A percentile compares a stretch with the other conserved stretches of the same genome.
Evolutionary conservation across 257 asterid species (phyloP).

Genomic region (Fraxinus quadrangulata): DNA sequence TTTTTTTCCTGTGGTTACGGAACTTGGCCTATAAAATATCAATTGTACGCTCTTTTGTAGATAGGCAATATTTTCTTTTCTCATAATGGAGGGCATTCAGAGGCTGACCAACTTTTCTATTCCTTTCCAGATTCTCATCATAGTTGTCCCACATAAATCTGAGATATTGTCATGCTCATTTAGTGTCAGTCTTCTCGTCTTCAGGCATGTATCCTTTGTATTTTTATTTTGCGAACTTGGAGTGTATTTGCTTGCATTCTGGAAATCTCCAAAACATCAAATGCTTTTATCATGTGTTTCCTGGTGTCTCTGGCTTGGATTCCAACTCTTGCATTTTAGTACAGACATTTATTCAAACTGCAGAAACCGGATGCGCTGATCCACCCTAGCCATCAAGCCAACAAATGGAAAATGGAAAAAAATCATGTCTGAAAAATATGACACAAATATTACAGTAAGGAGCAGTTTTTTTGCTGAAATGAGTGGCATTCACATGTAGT

Average conservation of each 20-base stretch:
- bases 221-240: not conserved
- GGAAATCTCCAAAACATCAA: not conserved
- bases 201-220: not conserved
- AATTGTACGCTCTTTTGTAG: not conserved
- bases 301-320: not conserved
- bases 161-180: not conserved
- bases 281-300: not conserved
- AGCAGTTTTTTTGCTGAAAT: not conserved
- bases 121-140: not conserved
- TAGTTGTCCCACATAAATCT: not conserved
- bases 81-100: not conserved
- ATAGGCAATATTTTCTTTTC: not conserved
- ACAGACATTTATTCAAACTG: not conserved
- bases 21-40: not conserved
- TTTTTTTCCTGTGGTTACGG: not conserved
- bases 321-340: not conserved
- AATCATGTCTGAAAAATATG: not conserved
- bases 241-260: not conserved
- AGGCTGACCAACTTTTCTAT: not conserved
- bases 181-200: not conserved
- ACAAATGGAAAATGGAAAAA: not conserved
- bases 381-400: not conserved
- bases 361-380: not conserved
- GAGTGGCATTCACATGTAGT: constrained; percentile 2
- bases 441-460: not conserved